Conservation (phyloP, 352 stramenopile species). For the Globisporangium iwayamae region DNA sequence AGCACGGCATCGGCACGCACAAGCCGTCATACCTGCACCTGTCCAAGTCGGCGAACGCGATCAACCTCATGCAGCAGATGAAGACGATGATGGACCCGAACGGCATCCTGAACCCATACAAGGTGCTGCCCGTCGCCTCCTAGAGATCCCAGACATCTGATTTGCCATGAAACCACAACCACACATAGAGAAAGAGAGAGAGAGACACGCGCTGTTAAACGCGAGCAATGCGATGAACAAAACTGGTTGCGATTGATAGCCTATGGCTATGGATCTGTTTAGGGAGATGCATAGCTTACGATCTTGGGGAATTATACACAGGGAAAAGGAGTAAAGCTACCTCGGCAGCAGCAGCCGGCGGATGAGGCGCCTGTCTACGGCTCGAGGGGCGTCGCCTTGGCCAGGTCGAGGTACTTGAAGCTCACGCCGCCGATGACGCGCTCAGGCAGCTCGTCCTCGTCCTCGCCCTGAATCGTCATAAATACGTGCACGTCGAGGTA, state of each 20-base stretch:
- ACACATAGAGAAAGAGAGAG: background rate
- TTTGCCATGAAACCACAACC: background rate
- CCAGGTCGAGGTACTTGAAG: conserved; percentile 60
- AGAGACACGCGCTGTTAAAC: background rate
- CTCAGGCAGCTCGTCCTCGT: conserved; percentile 71
- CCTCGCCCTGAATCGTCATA: conserved; percentile 72
- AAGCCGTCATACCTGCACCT: conserved; percentile 88
- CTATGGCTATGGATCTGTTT: background rate
- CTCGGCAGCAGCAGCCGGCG: too few species aligned
- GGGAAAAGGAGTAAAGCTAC: too few species aligned
- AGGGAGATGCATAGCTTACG: background rate
- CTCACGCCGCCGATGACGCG: conserved; percentile 54
- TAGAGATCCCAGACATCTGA: background rate
- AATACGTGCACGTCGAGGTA: conserved; percentile 81
- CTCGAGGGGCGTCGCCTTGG: conserved; percentile 29
- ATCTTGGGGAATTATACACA: background rate
- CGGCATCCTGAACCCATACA: conserved; percentile 96
- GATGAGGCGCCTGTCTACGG: conserved; percentile 18
- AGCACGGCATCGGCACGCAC: conserved; percentile 96
- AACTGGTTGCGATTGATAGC: conserved; percentile 1
- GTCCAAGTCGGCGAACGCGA: conserved; percentile 78
- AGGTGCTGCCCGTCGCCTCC: conserved; percentile 66
- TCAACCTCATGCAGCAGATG: conserved; percentile 91
- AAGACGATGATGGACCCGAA: conserved; percentile 95
- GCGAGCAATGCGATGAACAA: background rate